Evolutionary conservation across 768 basidiomycete genomes (phyloP), one percentile per base, ranked within the genome.

Genomic region (Chiua virens): DNA sequence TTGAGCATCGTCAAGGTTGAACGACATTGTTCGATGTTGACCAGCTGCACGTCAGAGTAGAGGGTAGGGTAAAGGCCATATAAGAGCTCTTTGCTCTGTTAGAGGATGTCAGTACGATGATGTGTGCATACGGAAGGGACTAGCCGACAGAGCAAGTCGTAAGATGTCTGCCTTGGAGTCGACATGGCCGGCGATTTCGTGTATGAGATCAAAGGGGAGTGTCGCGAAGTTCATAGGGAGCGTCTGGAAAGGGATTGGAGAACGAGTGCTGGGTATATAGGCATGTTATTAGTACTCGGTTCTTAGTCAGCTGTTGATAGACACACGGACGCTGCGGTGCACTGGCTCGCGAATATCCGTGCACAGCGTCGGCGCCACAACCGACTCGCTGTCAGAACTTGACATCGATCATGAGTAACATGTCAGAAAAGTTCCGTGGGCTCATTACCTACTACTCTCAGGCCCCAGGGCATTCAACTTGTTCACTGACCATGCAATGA

Each of bases 1-100:
- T 60, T 58, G 28, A 91, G 82, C 88, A 91, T 89, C 21, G 63
- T 62, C 34, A 90, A 75, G 0, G 89, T 90, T 13, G 66, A 60
- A n/a, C 64, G 61, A 58, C 85, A 89, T 75, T 90, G 87, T 25
- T 76, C 72, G 2, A 72, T 63, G 25, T 79, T 78, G 50, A 74
- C 72, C 40, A 90, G 73, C 23, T 73, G 69, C 45, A 90, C 81
- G 5, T 71, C 71, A 39, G 74, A 72, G 55, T 91, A 91, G 18
- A 91, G 76, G 0, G 79, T 71, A 0, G 85, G 72, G 14, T 79
- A 79, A 30, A 84, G 72, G 45, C 75, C 73, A 0, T 68, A 56
- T 57, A 82, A 84, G 42, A 85, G 71, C 46, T 72, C 61, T 40
- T 71, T 76, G n/a, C 75, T 86, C 87, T 89, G 50, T 6, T 39